phyloP scores from a whole-genome alignment of 495 filamentous ascomycete species.

The Tetracladium marchalianum region DNA sequence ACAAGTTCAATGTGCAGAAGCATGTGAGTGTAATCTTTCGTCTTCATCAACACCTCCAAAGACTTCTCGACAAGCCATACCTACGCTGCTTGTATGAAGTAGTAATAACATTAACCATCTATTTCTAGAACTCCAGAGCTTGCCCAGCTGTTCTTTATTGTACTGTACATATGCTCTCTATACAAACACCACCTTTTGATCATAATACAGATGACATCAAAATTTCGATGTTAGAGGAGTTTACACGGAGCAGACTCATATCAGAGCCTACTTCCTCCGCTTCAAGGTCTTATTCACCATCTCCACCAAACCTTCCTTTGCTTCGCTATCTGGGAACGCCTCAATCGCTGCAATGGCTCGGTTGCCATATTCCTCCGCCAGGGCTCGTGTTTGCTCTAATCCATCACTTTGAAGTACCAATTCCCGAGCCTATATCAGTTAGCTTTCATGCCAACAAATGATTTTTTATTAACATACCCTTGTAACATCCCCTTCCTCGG shows the following conservation, averaged over 20 bases:
- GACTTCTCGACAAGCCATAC: no score
- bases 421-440: slow-evolving; percentile 58
- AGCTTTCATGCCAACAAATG: not conserved
- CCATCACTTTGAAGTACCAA: slow-evolving; percentile 76
- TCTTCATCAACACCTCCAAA: no score
- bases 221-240: slow-evolving; percentile 11
- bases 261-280: slow-evolving; percentile 58
- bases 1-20: no score
- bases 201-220: slow-evolving; percentile 13
- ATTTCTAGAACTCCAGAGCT: slow-evolving; percentile 6
- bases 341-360: slow-evolving; percentile 77
- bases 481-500: slow-evolving; percentile 69
- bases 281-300: slow-evolving; percentile 91
- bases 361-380: slow-evolving; percentile 85
- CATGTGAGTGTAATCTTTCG: no score
- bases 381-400: slow-evolving; percentile 75
- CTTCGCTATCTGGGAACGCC: slow-evolving; percentile 81
- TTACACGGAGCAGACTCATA: slow-evolving; percentile 3
- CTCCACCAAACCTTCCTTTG: slow-evolving; percentile 80
- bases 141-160: not conserved
- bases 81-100: no score
- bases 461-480: slow-evolving; percentile 44
- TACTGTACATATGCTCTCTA: slow-evolving; percentile 7
- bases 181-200: not conserved
- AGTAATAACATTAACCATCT: slow-evolving; percentile 3